Evolutionary conservation across 495 filamentous ascomycete genomes (phyloP), one percentile per base, ranked within the genome.

Genomic region (Aspergillus affinis): DNA sequence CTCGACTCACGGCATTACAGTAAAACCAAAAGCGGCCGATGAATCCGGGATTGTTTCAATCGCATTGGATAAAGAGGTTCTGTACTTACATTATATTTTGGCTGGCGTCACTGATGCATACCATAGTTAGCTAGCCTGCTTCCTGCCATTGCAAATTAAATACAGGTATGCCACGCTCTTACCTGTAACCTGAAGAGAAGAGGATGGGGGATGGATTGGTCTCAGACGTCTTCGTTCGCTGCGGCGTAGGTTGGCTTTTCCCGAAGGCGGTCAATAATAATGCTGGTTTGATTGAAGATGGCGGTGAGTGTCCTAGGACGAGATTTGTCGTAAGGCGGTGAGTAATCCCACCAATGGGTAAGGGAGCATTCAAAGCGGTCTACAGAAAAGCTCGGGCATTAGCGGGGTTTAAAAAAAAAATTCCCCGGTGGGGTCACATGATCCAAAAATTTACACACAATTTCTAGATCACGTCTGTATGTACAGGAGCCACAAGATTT

Each of bases 401-500:
- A 18, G 45, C 8, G 46, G 36, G 21, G 45, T 62, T 41, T 45
- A 55, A 61, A 65, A 62, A 61, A 64, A 65, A 63, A 61, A 50
- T 44, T 54, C 48, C 74, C 69, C 66, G 64, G 63, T 66, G 50
- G 47, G 61, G 59, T 66, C 72, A 75, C 72, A 69, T 76, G 72
- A 78, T 61, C 64, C 53, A 58, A 53, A 74, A 76, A 74, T 75
- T 75, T 71, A 72, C 71, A 69, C 74, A 75, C 74, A 75, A 54
- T 67, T 71, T 58, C 60, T 62, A 56, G 51, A 58, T 55, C 47
- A 17, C 48, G 45, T 15, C 36, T 41, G 36, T 17, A 41, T 41
- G 36, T 15, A 18, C 23, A 45, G 19, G 23, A 23, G 32, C 32
- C 45, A 15, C 10, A n/a, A 7, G 21, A 6, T 54, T 19, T 23